Conservation (phyloP, 2,329 filamentous ascomycete genomes). For the Raffaelea albimanens region DNA sequence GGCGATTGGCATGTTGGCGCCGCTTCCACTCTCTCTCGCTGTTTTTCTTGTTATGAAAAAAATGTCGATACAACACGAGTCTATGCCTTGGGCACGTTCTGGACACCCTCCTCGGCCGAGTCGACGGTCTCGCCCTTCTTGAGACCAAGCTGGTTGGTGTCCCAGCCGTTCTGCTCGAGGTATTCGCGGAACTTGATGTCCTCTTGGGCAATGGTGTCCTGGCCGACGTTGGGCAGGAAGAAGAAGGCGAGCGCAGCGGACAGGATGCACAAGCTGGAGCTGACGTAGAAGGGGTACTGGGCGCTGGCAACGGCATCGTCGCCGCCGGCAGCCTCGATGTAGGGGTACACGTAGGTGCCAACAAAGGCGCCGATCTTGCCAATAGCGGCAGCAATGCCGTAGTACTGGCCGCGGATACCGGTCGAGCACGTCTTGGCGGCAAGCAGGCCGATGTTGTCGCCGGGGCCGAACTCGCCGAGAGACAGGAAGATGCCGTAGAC, state of each 20-base stretch:
- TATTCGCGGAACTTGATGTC: constrained; percentile 68
- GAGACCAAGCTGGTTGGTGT: constrained; percentile 48
- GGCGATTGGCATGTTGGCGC: too few relatives aligned
- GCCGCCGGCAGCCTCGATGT: constrained; percentile 55
- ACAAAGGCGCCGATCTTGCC: constrained; percentile 80
- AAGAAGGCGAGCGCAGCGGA: constrained; percentile 57
- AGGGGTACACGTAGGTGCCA: constrained; percentile 72
- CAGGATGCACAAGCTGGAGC: constrained; percentile 65
- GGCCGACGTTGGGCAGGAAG: constrained; percentile 65
- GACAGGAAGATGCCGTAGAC: constrained; percentile 72
- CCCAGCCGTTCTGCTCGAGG: constrained; percentile 65
- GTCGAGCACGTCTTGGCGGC: constrained; percentile 85
- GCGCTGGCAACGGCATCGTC: constrained; percentile 46
- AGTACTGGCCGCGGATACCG: constrained; percentile 71
- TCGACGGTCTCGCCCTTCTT: constrained; percentile 24
- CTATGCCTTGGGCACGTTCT: neutral
- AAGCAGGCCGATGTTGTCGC: constrained; percentile 82
- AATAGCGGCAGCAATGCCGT: constrained; percentile 60
- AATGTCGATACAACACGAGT: too few relatives aligned
- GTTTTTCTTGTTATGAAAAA: too few relatives aligned
- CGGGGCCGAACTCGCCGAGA: constrained; percentile 73
- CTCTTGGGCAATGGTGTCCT: constrained; percentile 76
- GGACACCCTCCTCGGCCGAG: constrained; percentile 6
- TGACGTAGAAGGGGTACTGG: constrained; percentile 88
- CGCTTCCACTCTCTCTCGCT: neutral